Evolutionary conservation across 106 monocot genomes (phyloP).

Genomic region (Posidonia australis): DNA sequence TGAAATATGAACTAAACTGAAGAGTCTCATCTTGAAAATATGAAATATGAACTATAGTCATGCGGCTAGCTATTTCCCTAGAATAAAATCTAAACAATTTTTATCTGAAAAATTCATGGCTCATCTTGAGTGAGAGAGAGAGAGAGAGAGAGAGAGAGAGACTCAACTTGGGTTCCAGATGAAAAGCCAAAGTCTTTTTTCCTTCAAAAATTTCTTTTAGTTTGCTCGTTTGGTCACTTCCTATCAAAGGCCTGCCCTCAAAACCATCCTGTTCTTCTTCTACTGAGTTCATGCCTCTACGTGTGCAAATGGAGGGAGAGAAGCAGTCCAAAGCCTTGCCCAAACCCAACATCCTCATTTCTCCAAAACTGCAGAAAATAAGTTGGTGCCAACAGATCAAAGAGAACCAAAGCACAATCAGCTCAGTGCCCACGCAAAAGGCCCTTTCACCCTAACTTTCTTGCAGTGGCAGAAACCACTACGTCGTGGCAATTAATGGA

Average conservation of each 20-base stretch:
- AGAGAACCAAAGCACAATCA: background rate
- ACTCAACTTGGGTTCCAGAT: slow-evolving; percentile 16
- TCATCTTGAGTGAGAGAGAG: too few species aligned
- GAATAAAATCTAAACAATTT: background rate
- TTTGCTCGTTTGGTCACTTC: slow-evolving; percentile 7
- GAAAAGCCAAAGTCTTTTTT: slow-evolving; percentile 20
- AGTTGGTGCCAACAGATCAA: background rate
- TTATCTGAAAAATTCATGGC: background rate
- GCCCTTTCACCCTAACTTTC: too few species aligned
- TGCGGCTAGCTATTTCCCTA: background rate
- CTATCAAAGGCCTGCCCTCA: slow-evolving; percentile 13
- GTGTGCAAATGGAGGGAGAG: slow-evolving; percentile 1
- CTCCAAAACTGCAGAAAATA: background rate
- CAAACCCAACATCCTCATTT: slow-evolving; percentile 2
- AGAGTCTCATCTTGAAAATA: too few species aligned
- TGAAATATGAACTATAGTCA: background rate
- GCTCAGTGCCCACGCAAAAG: too few species aligned
- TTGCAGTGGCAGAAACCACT: too few species aligned
- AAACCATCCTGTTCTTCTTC: slow-evolving; percentile 7
- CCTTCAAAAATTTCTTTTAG: slow-evolving; percentile 10
- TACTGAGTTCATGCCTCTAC: slow-evolving; percentile 1
- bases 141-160: too few species aligned
- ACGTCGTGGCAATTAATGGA: too few species aligned
- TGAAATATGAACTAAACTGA: background rate
- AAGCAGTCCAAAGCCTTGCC: slow-evolving; percentile 7